Evolutionary conservation across 2,329 filamentous ascomycete species (phyloP).

Genomic region (Sarocladium kiliense): DNA sequence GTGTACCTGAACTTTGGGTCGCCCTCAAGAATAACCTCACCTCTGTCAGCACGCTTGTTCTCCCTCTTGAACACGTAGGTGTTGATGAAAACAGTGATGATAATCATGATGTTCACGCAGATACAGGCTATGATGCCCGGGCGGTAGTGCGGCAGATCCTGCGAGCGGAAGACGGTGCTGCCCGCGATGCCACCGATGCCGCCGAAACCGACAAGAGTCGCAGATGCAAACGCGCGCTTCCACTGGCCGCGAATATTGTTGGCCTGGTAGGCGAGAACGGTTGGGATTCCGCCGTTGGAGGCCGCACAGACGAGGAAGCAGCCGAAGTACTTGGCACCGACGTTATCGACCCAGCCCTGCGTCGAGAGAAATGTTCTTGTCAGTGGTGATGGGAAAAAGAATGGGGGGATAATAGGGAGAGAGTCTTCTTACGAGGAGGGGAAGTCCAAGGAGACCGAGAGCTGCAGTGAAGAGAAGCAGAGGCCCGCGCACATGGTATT

Average conservation of each 20-base stretch:
- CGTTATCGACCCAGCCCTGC: background rate
- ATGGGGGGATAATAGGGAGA: no score
- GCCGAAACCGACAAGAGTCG: slow-evolving; percentile 70
- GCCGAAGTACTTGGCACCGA: slow-evolving; percentile 17
- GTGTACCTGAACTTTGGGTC: slow-evolving; percentile 10
- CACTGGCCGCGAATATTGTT: slow-evolving; percentile 78
- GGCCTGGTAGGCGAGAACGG: slow-evolving; percentile 14
- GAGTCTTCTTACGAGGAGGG: slow-evolving; percentile 13
- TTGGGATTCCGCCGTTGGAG: slow-evolving; percentile 12
- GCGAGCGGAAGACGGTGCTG: slow-evolving; percentile 62
- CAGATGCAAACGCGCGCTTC: slow-evolving; percentile 77
- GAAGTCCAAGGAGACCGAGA: slow-evolving; percentile 12
- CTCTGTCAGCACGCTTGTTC: slow-evolving; percentile 9
- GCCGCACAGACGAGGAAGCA: slow-evolving; percentile 16
- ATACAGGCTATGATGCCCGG: slow-evolving; percentile 11
- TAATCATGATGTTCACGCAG: no score
- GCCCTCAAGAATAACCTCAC: slow-evolving; percentile 7
- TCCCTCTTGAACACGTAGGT: slow-evolving; percentile 9
- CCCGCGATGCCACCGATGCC: slow-evolving; percentile 76
- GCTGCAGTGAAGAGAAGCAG: slow-evolving; percentile 15
- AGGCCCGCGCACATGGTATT: slow-evolving; percentile 15
- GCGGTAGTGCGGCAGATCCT: slow-evolving; percentile 33
- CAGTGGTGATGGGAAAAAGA: background rate
- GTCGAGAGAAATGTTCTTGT: background rate
- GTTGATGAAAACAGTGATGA: slow-evolving; percentile 9